Percentiles rank a stretch among this genome's conserved stretches.
phyloP scores from a whole-genome alignment of 352 stramenopile genomes.

The Blastocystis sp. region DNA sequence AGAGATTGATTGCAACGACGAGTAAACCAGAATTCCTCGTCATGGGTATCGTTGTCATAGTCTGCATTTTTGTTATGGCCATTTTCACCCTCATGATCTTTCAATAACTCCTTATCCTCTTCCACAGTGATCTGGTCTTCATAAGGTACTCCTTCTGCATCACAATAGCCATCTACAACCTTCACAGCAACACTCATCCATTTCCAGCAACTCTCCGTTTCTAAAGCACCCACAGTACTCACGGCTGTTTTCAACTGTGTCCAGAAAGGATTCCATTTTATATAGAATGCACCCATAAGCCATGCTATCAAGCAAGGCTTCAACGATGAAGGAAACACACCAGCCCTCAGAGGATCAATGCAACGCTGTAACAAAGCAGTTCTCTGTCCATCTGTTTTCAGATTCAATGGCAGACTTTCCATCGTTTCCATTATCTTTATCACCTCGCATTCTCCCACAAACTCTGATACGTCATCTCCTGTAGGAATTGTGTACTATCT shows the following conservation, averaged over 20 bases:
- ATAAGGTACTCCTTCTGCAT: background rate
- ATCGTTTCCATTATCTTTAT: background rate
- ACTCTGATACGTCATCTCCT: background rate
- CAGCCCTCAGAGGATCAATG: background rate
- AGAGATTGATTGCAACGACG: background rate
- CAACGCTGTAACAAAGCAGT: background rate
- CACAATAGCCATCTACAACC: background rate
- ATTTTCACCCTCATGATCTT: background rate
- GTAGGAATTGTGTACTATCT: background rate
- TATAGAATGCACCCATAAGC: background rate
- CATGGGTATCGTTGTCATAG: background rate
- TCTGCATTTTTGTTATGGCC: background rate
- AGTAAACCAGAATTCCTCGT: background rate
- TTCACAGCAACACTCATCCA: background rate
- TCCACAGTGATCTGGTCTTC: background rate
- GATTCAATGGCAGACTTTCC: background rate
- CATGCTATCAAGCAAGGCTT: background rate
- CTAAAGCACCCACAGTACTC: background rate
- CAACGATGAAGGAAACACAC: background rate
- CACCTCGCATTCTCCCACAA: background rate
- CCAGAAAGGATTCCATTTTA: slow-evolving; percentile 46
- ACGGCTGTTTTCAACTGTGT: background rate
- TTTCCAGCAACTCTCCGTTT: background rate
- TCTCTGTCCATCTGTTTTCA: background rate
- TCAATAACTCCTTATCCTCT: background rate